Percentiles rank a stretch among this genome's conserved stretches.
These are phyloP conservation scores for Plasmodium inui DNA, from an alignment of 169 alveolate species.

Conservation along the genomic window DNA sequence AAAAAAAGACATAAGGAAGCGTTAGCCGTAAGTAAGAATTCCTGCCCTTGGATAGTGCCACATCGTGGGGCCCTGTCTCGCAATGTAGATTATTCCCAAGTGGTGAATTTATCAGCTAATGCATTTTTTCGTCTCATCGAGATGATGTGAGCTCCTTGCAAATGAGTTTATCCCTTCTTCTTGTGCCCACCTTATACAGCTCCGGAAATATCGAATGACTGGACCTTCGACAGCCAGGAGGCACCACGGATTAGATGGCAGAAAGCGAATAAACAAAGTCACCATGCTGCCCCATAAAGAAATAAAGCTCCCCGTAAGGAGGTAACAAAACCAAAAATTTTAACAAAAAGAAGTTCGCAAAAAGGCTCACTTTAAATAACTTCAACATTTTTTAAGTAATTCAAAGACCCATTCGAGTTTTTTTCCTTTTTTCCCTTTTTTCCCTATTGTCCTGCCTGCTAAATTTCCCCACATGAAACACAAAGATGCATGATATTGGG, in stretches of 20 bases:
- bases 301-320: slow-evolving; percentile 82
- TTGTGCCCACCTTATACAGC: slow-evolving; percentile 57
- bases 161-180: background rate
- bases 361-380: background rate
- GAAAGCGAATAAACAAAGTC: slow-evolving; percentile 84
- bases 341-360: background rate
- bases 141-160: background rate
- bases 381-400: background rate
- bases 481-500: slow-evolving; percentile 88
- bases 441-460: background rate
- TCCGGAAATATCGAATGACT: slow-evolving; percentile 79
- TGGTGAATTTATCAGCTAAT: background rate
- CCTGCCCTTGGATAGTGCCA: background rate
- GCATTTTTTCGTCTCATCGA: background rate
- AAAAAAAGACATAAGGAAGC: slow-evolving; percentile 88
- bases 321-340: slow-evolving; percentile 71
- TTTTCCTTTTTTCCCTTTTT: background rate
- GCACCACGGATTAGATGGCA: slow-evolving; percentile 85
- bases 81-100: slow-evolving; percentile 7
- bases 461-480: background rate
- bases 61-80: background rate
- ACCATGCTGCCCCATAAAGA: slow-evolving; percentile 85
- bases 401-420: background rate
- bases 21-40: slow-evolving; percentile 69
- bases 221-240: slow-evolving; percentile 84